phyloP scores from a whole-genome alignment of 495 filamentous ascomycete species.

The Talaromyces trachyspermus region DNA sequence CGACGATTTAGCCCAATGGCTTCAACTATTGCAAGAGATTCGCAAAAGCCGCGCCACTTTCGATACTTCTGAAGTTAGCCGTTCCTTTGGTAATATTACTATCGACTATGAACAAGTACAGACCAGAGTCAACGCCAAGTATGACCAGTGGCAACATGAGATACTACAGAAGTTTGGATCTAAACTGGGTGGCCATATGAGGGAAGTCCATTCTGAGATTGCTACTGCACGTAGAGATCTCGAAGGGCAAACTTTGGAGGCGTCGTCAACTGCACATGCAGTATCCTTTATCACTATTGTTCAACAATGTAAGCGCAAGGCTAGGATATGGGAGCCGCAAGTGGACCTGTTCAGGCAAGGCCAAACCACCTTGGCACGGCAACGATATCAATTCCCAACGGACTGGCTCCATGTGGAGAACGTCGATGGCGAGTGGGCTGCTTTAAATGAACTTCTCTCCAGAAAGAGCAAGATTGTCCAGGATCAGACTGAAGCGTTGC shows the following conservation, averaged over 20 bases:
- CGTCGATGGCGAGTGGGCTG: constrained; percentile 87
- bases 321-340: constrained; percentile 88
- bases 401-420: constrained; percentile 95
- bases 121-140: constrained; percentile 94
- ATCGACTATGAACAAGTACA: constrained; percentile 98
- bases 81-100: constrained; percentile 83
- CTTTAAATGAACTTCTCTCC: constrained; percentile 77
- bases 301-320: constrained; percentile 88
- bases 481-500: constrained; percentile 89
- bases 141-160: constrained; percentile 99
- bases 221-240: constrained; percentile 81
- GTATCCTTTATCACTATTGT: constrained; percentile 98
- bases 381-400: constrained; percentile 83
- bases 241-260: constrained; percentile 83
- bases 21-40: constrained; percentile 91
- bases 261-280: constrained; percentile 88
- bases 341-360: constrained; percentile 93
- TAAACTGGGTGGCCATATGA: constrained; percentile 82
- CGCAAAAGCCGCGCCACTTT: constrained; percentile 89
- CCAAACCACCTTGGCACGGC: constrained; percentile 78
- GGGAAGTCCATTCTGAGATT: constrained; percentile 81
- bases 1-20: constrained; percentile 87
- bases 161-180: constrained; percentile 86
- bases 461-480: constrained; percentile 90
- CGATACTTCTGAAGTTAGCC: constrained; percentile 86